Conservation (phyloP, 208 protist species). For the Acanthamoeba triangularis region DNA sequence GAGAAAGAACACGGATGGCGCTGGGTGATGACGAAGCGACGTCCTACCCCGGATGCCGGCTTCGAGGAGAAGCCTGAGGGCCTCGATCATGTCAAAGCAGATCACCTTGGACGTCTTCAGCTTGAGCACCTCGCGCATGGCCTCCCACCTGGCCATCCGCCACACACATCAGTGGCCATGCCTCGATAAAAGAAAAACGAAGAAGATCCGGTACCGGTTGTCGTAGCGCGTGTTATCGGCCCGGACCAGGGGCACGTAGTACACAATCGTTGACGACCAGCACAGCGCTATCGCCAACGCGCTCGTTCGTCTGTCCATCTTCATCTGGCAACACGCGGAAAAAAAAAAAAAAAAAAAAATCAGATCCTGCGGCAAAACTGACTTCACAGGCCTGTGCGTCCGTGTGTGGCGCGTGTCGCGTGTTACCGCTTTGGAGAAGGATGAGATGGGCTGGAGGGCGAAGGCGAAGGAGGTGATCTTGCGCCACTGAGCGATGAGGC, state of each 20-base stretch:
- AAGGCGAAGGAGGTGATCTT: constrained; percentile 49
- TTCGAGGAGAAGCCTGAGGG: constrained; percentile 34
- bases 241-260: constrained; percentile 24
- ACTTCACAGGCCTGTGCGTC: too few relatives aligned
- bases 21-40: not conserved
- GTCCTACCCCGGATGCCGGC: constrained; percentile 59
- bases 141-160: constrained; percentile 23
- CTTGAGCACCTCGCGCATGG: constrained; percentile 2
- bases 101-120: not conserved
- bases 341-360: too few relatives aligned
- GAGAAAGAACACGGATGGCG: too few relatives aligned
- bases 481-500: constrained; percentile 10
- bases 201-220: too few relatives aligned
- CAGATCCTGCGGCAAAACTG: too few relatives aligned
- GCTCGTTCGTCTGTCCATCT: not conserved
- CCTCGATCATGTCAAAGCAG: constrained; percentile 52
- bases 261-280: constrained; percentile 44
- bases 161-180: too few relatives aligned
- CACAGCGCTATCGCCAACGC: constrained; percentile 43
- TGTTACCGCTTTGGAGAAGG: not conserved
- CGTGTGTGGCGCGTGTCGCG: too few relatives aligned
- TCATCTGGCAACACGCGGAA: too few relatives aligned
- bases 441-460: not conserved
- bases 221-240: constrained; percentile 1
- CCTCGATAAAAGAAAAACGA: too few relatives aligned